Base-by-base conservation (phyloP, 2,329 filamentous ascomycete genomes). In the Colletotrichum eremochloae region DNA sequence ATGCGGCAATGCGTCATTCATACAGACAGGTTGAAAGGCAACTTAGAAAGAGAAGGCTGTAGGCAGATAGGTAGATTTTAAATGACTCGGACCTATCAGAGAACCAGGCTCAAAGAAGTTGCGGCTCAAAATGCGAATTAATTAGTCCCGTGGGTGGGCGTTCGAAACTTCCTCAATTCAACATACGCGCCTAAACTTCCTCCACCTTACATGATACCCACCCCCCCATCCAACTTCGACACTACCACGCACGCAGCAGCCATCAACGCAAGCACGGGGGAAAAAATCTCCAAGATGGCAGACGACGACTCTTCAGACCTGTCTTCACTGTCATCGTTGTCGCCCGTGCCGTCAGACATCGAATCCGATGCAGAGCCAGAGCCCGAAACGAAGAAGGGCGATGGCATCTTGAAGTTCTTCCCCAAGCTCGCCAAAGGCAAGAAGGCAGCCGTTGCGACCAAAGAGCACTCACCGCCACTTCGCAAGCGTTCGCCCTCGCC, bases 401-500 rank as follows among this genome's bases (percentile, higher is more conserved):
- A 48, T 77, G 89, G 90, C 73, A 92, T 92, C 75, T 83, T 91
- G 71, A 91, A 91, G 83, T 92, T 91, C 87, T 92, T 92, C 82
- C 85, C 89, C 75, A 91, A 90, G 79, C 78, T 86, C 68, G 84
- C 86, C 77, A 84, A 86, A 76, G 82, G 82, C 75, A 78, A 81
- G 67, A 80, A 80, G 74, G 74, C 80, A 42, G 77, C 78, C 56
- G 75, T 82, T 74, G 79, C 87, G 73, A 83, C 87, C 78, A 88
- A 87, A 82, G 87, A 90, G 78, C 83, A 86, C 66, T 89, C 91
- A 76, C 91, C 92, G 74, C 91, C 91, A 70, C 87, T 91, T 78
- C 90, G 90, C 79, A 97, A 96, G 86, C 89, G 96, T 80, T 91
- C 93, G 70, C 92, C 94, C 29, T 98, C 95, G 76, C 96, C 96